These are phyloP conservation scores for Xylaria sp. DNA, from an alignment of 2,329 filamentous ascomycete species.

Conservation along the genomic window DNA sequence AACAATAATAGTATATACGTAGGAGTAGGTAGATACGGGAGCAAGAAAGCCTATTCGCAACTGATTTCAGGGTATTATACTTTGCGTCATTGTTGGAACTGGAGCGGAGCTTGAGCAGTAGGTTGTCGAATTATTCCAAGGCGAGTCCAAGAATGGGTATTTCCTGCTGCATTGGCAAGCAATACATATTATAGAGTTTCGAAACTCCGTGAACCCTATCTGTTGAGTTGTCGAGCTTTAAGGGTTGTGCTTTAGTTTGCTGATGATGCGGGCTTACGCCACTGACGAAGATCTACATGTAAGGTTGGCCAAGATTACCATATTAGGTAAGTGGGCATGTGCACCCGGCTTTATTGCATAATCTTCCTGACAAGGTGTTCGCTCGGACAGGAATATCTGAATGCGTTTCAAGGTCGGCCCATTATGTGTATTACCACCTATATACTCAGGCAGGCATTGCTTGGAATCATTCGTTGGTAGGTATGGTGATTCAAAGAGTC, in stretches of 20 bases:
- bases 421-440: too few relatives aligned
- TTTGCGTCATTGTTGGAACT: slow-evolving; percentile 14
- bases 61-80: background rate
- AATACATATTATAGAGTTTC: background rate
- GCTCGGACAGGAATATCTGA: background rate
- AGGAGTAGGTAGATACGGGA: background rate
- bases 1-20: background rate
- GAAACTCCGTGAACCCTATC: background rate
- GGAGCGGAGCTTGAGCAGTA: background rate
- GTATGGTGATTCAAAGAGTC: too few relatives aligned
- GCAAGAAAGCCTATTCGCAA: background rate
- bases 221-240: background rate
- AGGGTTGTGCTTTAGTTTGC: background rate
- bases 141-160: background rate
- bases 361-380: slow-evolving; percentile 6
- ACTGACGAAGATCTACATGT: too few relatives aligned
- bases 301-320: background rate
- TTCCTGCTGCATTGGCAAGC: background rate
- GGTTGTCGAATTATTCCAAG: background rate
- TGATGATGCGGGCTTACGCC: background rate
- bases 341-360: slow-evolving; percentile 32
- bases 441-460: too few relatives aligned
- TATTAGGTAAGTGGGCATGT: slow-evolving; percentile 22
- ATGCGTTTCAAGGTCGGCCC: background rate
- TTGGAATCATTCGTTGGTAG: too few relatives aligned